A percentile compares a stretch with the other conserved stretches of the same genome.
These are phyloP conservation scores for Nemophila menziesii DNA, from an alignment of 257 asterid genomes.

Conservation along the genomic window DNA sequence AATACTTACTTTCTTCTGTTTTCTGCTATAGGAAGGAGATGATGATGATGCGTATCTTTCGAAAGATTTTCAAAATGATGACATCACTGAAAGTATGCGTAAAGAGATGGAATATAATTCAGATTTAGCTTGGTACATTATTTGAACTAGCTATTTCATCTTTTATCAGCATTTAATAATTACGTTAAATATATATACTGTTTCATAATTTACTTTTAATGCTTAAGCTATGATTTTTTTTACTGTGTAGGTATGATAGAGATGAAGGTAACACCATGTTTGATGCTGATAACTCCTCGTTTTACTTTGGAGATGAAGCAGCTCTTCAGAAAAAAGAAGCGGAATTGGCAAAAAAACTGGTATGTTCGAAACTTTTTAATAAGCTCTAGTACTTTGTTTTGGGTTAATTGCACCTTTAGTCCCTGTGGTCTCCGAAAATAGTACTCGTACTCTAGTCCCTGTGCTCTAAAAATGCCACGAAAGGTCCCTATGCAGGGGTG, in stretches of 20 bases:
- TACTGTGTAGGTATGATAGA: constrained; percentile 66
- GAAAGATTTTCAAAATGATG: constrained; percentile 39
- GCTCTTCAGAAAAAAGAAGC: constrained; percentile 87
- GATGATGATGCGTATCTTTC: constrained; percentile 28
- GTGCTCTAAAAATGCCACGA: too few relatives aligned
- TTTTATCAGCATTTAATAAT: background rate
- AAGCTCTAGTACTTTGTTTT: background rate
- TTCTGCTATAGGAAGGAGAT: constrained; percentile 39
- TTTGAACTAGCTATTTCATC: background rate
- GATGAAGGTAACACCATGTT: constrained; percentile 79
- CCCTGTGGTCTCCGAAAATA: too few relatives aligned
- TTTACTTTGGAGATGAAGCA: constrained; percentile 85
- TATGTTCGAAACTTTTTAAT: constrained; percentile 14
- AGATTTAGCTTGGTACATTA: constrained; percentile 83
- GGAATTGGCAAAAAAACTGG: constrained; percentile 78
- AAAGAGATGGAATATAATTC: constrained; percentile 78
- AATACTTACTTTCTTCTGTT: background rate
- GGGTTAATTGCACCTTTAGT: background rate
- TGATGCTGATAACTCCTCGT: constrained; percentile 55
- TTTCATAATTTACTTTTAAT: constrained; percentile 15
- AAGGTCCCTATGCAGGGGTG: too few relatives aligned
- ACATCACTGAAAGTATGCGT: constrained; percentile 75
- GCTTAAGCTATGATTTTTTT: constrained; percentile 8
- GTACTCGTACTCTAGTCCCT: too few relatives aligned
- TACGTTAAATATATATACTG: too few relatives aligned